Base-by-base conservation (phyloP, 2,329 filamentous ascomycete genomes). In the Huntiella omanensis region DNA sequence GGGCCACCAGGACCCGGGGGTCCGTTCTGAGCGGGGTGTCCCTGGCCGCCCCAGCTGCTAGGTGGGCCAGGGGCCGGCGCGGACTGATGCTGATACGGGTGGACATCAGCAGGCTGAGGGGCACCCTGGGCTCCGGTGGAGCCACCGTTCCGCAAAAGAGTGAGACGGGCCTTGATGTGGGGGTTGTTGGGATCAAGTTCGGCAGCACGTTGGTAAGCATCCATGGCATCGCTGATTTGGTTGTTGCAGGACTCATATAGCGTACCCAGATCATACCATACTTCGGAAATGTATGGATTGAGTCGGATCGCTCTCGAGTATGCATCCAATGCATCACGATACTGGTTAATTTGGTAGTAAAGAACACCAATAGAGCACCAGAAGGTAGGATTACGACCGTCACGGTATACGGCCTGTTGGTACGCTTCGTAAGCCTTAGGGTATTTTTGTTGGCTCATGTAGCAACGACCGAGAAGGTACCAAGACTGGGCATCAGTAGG, bases 281-380 rank as follows among this genome's bases (percentile, higher is more conserved):
- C 91, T 62, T 98, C 91, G 2, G 87, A 95, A 53, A 98, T 96
- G 67, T 93, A 95, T 4, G 91, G 91, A 60, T 96, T 98, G 55
- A 98, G 65, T 47, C 91, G 81, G 56, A 96, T 98, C 40, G 91
- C 91, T 50, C 91, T 83, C 51, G 87, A 95, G 64, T 96, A 98
- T 35, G 91, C 91, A 66, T 98, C 91, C 45, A 98, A 73, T 3
- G 91, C 91, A 67, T 98, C 91, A 49, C 91, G 80, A 64, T 98
- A 98, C 66, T 98, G 91, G 64, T 96, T 98, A 68, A 98, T 98
- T 64, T 96, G 91, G 65, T 96, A 98, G 62, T 98, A 98, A 50
- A 98, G 72, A 12, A 98, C 91, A 60, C 91, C 91, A 59, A 98
- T 98, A 7, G 88, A 96, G 67, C 91, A 96, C 91, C 91, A 98